These are phyloP conservation scores for Phenoliferia sp. DNA, from an alignment of 1,284 basidiomycete species.

Conservation along the genomic window DNA sequence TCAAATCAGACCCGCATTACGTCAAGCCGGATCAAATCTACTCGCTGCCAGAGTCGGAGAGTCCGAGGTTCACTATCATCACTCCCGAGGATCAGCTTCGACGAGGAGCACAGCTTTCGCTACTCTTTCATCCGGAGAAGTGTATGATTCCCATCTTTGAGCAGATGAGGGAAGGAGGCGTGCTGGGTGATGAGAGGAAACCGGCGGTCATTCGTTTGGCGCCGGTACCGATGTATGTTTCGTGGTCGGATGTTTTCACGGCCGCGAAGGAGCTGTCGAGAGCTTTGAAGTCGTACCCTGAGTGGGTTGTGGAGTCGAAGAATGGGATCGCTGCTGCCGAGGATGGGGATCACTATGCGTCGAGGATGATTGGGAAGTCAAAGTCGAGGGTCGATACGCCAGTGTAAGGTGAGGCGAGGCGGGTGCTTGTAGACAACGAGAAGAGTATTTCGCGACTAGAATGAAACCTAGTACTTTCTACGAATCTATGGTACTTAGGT, in stretches of 20 bases:
- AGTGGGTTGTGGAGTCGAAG: not conserved
- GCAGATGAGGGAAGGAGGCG: conserved; percentile 60
- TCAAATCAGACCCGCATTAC: conserved; percentile 61
- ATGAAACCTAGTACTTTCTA: too few species aligned
- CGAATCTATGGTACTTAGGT: too few species aligned
- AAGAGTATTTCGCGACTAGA: too few species aligned
- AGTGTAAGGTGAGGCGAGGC: too few species aligned
- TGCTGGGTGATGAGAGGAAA: conserved; percentile 81
- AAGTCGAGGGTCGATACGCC: too few species aligned
- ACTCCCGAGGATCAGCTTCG: conserved; percentile 64
- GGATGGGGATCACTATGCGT: too few species aligned
- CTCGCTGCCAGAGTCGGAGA: not conserved
- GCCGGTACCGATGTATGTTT: conserved; percentile 79
- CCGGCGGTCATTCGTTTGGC: conserved; percentile 85
- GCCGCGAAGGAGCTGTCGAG: not conserved
- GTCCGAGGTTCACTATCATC: conserved; percentile 67
- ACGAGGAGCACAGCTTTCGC: conserved; percentile 79
- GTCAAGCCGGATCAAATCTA: conserved; percentile 8
- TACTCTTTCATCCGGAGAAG: conserved; percentile 63
- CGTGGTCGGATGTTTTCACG: conserved; percentile 42
- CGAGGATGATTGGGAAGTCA: too few species aligned
- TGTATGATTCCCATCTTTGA: conserved; percentile 67
- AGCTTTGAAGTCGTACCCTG: not conserved
- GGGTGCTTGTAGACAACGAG: too few species aligned
- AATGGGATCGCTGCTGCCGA: too few species aligned